Evolutionary conservation across 1,284 basidiomycete species (phyloP).

Genomic region (Boletus sp.): DNA sequence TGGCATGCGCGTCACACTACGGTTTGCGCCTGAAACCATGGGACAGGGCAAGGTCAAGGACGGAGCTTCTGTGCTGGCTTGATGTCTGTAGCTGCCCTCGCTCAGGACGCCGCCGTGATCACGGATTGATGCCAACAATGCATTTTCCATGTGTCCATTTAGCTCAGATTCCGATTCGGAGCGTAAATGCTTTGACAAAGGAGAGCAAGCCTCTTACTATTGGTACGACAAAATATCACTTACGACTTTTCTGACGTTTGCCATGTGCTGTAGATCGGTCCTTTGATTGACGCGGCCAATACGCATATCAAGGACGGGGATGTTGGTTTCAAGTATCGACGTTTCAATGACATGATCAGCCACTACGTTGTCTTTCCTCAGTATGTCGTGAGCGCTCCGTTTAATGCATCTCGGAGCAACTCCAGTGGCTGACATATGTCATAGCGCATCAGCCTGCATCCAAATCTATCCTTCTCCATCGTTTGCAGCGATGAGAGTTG

Average conservation of each 20-base stretch:
- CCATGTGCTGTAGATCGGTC: constrained; percentile 68
- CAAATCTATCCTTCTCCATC: constrained; percentile 87
- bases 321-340: constrained; percentile 81
- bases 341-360: constrained; percentile 79
- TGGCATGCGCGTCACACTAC: constrained; percentile 72
- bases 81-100: constrained; percentile 50
- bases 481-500: constrained; percentile 82
- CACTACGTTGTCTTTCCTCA: constrained; percentile 90
- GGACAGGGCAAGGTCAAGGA: constrained; percentile 69
- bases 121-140: constrained; percentile 42
- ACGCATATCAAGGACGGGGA: constrained; percentile 75
- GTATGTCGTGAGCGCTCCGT: constrained; percentile 49
- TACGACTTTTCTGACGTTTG: constrained; percentile 7
- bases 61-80: constrained; percentile 82
- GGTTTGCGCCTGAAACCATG: constrained; percentile 68
- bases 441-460: constrained; percentile 43
- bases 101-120: constrained; percentile 44
- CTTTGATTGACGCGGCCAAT: constrained; percentile 85
- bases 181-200: constrained; percentile 70
- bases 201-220: constrained; percentile 74
- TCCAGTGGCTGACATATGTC: too few relatives aligned
- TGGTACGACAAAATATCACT: constrained; percentile 55
- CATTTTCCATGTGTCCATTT: constrained; percentile 77
- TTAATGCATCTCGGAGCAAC: too few relatives aligned
- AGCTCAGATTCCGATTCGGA: constrained; percentile 78